These are phyloP conservation scores for Chamaecyparis obtusa DNA, from an alignment of 75 land plant genomes.

Conservation along the genomic window DNA sequence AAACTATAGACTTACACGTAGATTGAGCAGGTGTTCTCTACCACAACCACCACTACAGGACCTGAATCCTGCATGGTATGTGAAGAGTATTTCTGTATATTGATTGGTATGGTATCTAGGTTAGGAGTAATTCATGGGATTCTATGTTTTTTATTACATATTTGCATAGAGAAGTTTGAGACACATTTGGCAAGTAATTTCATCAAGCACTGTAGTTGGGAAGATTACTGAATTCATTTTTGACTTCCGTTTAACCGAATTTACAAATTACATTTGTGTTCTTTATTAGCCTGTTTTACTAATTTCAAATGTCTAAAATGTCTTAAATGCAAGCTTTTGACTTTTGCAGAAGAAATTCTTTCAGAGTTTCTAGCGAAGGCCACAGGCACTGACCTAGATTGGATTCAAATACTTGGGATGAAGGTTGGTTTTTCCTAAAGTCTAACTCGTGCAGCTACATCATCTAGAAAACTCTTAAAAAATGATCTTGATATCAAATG, in stretches of 20 bases:
- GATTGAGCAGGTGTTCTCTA: constrained; percentile 4
- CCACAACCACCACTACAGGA: constrained; percentile 9
- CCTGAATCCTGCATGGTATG: constrained; percentile 9
- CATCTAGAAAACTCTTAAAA: not conserved
- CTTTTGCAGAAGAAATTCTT: constrained; percentile 49
- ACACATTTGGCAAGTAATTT: not conserved
- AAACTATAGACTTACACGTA: constrained; percentile 12
- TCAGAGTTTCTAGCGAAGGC: constrained; percentile 48
- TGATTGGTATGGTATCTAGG: not conserved
- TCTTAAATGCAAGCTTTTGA: constrained; percentile 23
- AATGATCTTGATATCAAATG: not conserved
- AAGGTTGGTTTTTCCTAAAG: constrained; percentile 28
- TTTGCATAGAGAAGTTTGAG: not conserved
- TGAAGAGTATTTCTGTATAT: not conserved
- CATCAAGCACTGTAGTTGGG: not conserved
- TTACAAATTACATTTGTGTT: not conserved
- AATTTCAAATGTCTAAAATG: not conserved
- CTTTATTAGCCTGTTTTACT: not conserved
- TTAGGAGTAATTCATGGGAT: not conserved
- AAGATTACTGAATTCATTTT: not conserved
- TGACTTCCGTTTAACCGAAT: not conserved
- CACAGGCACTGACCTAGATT: constrained; percentile 58
- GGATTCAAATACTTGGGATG: constrained; percentile 67
- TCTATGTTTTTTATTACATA: not conserved
- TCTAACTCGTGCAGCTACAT: constrained; percentile 1